Base-by-base conservation (phyloP, 768 basidiomycete species). In the Pisolithus tinctorius region DNA sequence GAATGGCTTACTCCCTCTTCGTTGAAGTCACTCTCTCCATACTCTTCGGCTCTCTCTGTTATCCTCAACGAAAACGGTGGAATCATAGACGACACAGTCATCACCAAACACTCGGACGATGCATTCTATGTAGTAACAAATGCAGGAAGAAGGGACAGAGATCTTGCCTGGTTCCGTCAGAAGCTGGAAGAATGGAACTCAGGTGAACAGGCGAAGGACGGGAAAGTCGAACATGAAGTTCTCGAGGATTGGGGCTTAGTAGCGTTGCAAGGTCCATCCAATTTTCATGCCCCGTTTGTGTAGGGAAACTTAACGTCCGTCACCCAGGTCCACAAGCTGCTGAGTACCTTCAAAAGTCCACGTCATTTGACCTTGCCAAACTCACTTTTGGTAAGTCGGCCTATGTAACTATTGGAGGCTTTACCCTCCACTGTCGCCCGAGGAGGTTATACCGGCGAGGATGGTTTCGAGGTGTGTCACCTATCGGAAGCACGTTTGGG, bases 371-470 rank as follows among this genome's bases (percentile, higher is more conserved):
- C 66, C 75, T 98, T 10, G 68, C 71, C 20, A 70, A 75, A 38
- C 71, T 98, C 46, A 86, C 84, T 26, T 97, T 99, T 61, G 93
- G 93, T 37, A 84, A 81, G 55, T 86, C 88, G 17, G 85, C 87
- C 0, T 92, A 82, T 63, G 78, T 91, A 8, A 81, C 86, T 1
- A 77, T 96, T 39, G 84, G 85, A 52, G 65, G 67, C 17, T 62
- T 71, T 52, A 61, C 67, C 4, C 78, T 90, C 34, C 93, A 98
- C 63, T n/a, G 81, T 98, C 29, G 88, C 93, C 7, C 83, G 96
- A 14, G 91, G 93, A 27, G 96, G 96, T 4, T 99, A 99, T 70
- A 98, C 96, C 0, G 96, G 96, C 10, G 96, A 99, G 70, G 96
- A 99, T 67, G 96, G 96, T 0, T 98, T 99, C 58, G 96, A 99